Percentiles rank a stretch among this genome's conserved stretches.
phyloP scores from a whole-genome alignment of 2,329 filamentous ascomycete species.

The Fusarium liriodendri region DNA sequence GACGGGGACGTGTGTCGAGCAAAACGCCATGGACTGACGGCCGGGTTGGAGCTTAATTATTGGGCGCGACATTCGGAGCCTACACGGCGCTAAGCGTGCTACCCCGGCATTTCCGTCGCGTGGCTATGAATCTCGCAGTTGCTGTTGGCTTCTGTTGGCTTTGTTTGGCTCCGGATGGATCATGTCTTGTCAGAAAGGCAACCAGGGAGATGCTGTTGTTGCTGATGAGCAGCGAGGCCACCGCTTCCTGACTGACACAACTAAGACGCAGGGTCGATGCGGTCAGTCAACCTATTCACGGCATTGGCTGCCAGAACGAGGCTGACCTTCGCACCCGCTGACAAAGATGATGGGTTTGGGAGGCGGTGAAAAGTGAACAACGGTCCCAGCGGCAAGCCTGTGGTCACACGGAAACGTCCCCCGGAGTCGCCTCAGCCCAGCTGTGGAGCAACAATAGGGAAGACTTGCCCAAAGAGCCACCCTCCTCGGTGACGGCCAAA shows the following conservation, averaged over 20 bases:
- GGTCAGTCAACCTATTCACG: slow-evolving; percentile 29
- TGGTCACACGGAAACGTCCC: slow-evolving; percentile 45
- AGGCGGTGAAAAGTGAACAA: slow-evolving; percentile 44
- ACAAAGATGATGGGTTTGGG: slow-evolving; percentile 29
- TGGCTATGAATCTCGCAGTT: slow-evolving; percentile 33
- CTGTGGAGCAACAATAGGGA: slow-evolving; percentile 37
- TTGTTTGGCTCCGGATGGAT: background rate
- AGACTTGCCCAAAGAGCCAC: slow-evolving; percentile 33
- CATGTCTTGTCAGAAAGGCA: background rate
- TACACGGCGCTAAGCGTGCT: slow-evolving; percentile 29
- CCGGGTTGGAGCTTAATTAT: slow-evolving; percentile 47
- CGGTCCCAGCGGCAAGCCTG: slow-evolving; percentile 22
- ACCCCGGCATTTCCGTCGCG: slow-evolving; percentile 45
- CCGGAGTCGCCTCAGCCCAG: slow-evolving; percentile 41
- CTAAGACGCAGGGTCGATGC: slow-evolving; percentile 10
- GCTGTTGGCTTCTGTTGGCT: background rate
- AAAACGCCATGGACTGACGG: slow-evolving; percentile 44
- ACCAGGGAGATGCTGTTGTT: background rate
- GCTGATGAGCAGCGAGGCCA: background rate
- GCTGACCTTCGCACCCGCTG: slow-evolving; percentile 22
- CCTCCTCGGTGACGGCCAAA: slow-evolving; percentile 28
- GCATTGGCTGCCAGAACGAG: slow-evolving; percentile 30
- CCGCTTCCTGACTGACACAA: slow-evolving; percentile 1
- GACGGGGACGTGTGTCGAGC: slow-evolving; percentile 43
- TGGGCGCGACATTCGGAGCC: slow-evolving; percentile 37